Conservation (phyloP, 441 rosid species). For the Adansonia gregorii region DNA sequence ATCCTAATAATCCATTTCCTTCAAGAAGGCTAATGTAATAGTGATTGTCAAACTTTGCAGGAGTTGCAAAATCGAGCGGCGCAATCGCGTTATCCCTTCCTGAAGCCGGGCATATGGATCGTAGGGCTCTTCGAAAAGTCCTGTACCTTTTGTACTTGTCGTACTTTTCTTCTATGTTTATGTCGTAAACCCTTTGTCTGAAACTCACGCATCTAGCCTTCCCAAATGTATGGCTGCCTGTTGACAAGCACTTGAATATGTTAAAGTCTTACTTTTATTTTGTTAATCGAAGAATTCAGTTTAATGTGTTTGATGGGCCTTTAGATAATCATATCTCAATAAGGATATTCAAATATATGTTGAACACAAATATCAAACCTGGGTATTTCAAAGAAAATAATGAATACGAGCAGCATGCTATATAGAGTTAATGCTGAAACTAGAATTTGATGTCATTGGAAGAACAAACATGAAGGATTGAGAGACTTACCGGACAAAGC, state of each 20-base stretch:
- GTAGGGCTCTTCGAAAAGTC: constrained; percentile 52
- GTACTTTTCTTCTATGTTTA: constrained; percentile 40
- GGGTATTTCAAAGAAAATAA: no score
- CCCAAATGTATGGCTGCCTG: constrained; percentile 78
- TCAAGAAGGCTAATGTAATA: constrained; percentile 61
- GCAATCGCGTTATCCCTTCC: constrained; percentile 52
- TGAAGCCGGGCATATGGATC: constrained; percentile 60
- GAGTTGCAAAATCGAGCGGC: constrained; percentile 62
- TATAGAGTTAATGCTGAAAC: not conserved
- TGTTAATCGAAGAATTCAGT: not conserved
- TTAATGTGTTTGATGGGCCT: not conserved
- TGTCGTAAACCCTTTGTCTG: constrained; percentile 57
- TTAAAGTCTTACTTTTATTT: not conserved
- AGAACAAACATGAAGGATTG: not conserved
- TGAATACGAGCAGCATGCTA: no score
- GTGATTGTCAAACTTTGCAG: constrained; percentile 69
- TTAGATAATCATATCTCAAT: no score
- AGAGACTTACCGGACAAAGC: constrained; percentile 58
- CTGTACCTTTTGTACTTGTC: constrained; percentile 59
- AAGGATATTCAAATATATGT: no score
- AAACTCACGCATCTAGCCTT: constrained; percentile 77
- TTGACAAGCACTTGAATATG: not conserved
- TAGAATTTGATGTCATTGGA: not conserved
- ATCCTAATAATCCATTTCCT: constrained; percentile 65
- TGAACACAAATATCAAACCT: no score